Base-by-base conservation (phyloP, 306 rosid genomes). In the Glycine tomentella region DNA sequence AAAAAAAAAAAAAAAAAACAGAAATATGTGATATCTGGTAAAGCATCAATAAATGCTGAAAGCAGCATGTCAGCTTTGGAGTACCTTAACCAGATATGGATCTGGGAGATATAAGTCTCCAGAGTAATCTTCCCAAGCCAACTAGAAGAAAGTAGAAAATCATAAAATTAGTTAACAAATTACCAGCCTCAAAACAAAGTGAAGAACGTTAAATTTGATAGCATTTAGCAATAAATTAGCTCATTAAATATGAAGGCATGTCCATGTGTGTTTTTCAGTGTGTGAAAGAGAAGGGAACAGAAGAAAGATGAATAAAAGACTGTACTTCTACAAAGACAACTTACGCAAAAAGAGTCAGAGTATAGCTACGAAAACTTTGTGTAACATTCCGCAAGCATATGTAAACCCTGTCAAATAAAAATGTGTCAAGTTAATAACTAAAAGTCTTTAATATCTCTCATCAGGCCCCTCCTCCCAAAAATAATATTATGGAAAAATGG, bases 121-220 rank as follows among this genome's bases (percentile, higher is more conserved):
- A 95, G 87, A 4, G 99, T 93, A 68, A 95, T 69, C 97, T 95
- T 95, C 71, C 99, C 99, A 83, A 95, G 97, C 99, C 99, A 95
- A 78, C 99, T 95, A 86, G 64, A 50, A 80, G 67, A 78, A 59
- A 33, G 64, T 58, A 63, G 74, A 58, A 51, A 17, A 76, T 48
- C 12, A 73, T 14, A 45, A 62, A 62, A 75, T 64, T 64, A 76
- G 59, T 73, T 79, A 57, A 45, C 34, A 77, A 36, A 34, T 16
- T 64, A 70, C 67, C 61, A 63, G 79, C 44, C 77, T 64, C 58
- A 14, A 31, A 86, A 49, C 48, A 77, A 82, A 76, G 57, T 45
- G 14, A 78, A 62, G 72, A 53, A 64, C 81, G 78, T 31, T 38
- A 53, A 15, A 75, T 55, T 49, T 69, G 63, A 40, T 31, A 72